Evolutionary conservation across 768 basidiomycete species (phyloP).

Genomic region (Lepiota venenata): DNA sequence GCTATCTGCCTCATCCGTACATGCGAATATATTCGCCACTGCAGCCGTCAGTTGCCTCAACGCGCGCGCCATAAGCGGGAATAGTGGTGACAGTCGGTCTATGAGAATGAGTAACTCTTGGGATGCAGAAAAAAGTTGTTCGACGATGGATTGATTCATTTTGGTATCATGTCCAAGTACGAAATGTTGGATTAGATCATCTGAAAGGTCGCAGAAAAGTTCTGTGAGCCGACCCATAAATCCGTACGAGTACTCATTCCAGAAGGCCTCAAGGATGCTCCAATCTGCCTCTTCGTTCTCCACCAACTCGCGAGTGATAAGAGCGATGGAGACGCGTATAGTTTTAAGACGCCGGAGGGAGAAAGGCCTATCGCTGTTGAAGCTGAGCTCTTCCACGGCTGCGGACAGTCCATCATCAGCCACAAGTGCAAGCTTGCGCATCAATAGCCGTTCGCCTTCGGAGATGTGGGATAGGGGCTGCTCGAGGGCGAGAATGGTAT

Average conservation of each 20-base stretch:
- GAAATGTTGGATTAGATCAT: slow-evolving; percentile 56
- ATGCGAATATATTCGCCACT: slow-evolving; percentile 54
- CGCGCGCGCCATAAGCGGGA: slow-evolving; percentile 49
- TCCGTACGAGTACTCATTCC: slow-evolving; percentile 58
- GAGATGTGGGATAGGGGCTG: slow-evolving; percentile 60
- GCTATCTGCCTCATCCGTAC: slow-evolving; percentile 37
- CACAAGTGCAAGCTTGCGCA: slow-evolving; percentile 63
- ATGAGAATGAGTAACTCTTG: slow-evolving; percentile 54
- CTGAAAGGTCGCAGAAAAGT: slow-evolving; percentile 32
- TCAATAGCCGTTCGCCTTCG: slow-evolving; percentile 52
- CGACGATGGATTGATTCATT: slow-evolving; percentile 40
- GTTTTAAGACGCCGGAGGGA: slow-evolving; percentile 51
- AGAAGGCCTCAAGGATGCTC: slow-evolving; percentile 51
- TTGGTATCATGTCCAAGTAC: slow-evolving; percentile 22
- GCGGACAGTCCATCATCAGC: slow-evolving; percentile 63
- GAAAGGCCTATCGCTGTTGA: slow-evolving; percentile 46
- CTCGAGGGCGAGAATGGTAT: slow-evolving; percentile 54
- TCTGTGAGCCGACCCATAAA: slow-evolving; percentile 47
- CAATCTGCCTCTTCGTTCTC: slow-evolving; percentile 52
- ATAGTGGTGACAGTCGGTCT: slow-evolving; percentile 38
- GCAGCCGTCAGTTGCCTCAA: slow-evolving; percentile 41
- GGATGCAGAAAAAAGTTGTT: slow-evolving; percentile 52
- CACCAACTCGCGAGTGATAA: slow-evolving; percentile 49
- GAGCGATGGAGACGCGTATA: slow-evolving; percentile 59
- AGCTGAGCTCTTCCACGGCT: slow-evolving; percentile 59